phyloP scores from a whole-genome alignment of 2,329 filamentous ascomycete species.

The Colletotrichum liaoningense region DNA sequence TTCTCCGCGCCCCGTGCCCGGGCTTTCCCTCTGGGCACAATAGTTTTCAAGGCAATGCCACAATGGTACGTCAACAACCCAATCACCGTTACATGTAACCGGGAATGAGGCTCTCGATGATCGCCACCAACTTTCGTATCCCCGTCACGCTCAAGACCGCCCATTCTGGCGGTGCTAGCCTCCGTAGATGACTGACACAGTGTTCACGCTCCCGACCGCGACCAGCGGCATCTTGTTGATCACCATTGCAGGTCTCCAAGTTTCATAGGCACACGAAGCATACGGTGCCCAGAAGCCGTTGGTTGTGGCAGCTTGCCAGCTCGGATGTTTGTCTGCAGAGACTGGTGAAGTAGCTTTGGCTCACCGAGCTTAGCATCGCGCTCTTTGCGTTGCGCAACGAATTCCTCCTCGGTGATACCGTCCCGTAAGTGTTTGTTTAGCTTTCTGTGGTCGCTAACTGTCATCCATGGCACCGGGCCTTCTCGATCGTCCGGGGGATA shows the following conservation, averaged over 20 bases:
- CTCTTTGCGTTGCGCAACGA: conserved; percentile 53
- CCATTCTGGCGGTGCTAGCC: neutral
- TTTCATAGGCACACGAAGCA: conserved; percentile 51
- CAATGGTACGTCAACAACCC: neutral
- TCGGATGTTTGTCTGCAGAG: conserved; percentile 64
- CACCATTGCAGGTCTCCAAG: conserved; percentile 62
- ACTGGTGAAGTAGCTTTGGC: conserved; percentile 61
- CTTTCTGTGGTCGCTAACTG: conserved; percentile 56
- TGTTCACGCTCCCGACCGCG: neutral
- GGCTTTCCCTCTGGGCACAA: too few relatives aligned
- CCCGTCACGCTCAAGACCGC: neutral
- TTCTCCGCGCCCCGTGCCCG: too few relatives aligned
- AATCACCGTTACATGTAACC: neutral
- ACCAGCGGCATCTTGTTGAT: neutral
- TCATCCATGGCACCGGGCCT: conserved; percentile 53
- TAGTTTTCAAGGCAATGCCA: neutral
- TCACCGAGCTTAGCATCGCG: conserved; percentile 56
- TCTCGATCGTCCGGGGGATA: conserved; percentile 55
- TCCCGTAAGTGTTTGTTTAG: conserved; percentile 61
- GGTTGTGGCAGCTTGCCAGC: conserved; percentile 55
- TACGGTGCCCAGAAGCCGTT: conserved; percentile 42
- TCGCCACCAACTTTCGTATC: neutral
- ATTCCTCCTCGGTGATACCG: conserved; percentile 54
- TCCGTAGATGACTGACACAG: neutral
- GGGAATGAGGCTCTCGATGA: neutral